phyloP scores from a whole-genome alignment of 257 asterid species.

The Solanum sparsipilum region DNA sequence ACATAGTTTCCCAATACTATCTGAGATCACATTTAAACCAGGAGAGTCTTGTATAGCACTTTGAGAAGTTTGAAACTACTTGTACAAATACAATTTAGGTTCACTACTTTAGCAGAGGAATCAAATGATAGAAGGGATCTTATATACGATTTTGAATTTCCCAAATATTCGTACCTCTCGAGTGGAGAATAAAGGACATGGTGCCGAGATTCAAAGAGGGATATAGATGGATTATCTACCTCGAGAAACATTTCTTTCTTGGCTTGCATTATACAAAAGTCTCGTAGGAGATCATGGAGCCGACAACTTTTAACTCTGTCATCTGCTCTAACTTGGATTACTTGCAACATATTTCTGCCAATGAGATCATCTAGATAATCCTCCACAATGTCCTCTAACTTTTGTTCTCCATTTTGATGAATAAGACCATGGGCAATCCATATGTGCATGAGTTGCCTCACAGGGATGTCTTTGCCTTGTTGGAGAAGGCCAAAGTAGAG shows the following conservation, averaged over 20 bases:
- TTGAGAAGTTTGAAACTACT: not conserved
- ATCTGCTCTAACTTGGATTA: not conserved
- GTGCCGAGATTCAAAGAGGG: not conserved
- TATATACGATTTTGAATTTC: not conserved
- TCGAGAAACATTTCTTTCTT: conserved; percentile 11
- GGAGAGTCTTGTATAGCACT: not conserved
- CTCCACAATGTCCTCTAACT: conserved; percentile 12
- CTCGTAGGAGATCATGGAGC: conserved; percentile 4
- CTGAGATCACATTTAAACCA: not conserved
- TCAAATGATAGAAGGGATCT: not conserved
- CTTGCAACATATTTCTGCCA: conserved; percentile 8
- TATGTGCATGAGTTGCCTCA: conserved; percentile 5
- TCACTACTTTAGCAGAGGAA: not conserved
- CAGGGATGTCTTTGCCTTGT: conserved; percentile 2
- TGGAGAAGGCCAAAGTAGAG: conserved; percentile 6
- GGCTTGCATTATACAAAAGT: not conserved
- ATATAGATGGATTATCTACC: not conserved
- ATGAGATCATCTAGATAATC: conserved; percentile 14
- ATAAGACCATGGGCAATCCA: conserved; percentile 26
- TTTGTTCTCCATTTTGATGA: not conserved
- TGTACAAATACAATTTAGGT: not conserved
- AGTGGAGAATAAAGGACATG: not conserved
- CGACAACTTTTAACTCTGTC: not conserved
- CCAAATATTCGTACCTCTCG: not conserved
- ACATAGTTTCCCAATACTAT: not conserved